Conservation (phyloP, 2,329 filamentous ascomycete genomes). For the Fusarium acutatum region DNA sequence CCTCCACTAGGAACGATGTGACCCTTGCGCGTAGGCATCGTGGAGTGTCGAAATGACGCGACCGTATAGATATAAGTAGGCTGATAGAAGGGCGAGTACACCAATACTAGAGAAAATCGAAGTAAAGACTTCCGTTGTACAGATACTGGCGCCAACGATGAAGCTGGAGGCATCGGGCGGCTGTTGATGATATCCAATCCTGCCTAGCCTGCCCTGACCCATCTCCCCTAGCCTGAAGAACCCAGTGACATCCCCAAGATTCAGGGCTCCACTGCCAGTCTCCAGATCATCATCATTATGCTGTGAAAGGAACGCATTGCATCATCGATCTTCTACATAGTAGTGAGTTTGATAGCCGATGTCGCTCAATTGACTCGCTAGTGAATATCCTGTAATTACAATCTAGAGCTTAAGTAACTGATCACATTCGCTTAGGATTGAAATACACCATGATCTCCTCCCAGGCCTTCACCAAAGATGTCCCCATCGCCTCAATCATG, state of each 20-base stretch:
- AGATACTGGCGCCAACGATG: neutral
- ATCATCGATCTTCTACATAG: neutral
- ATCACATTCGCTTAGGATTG: constrained; percentile 48
- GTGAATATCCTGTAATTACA: neutral
- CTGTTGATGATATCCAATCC: no score
- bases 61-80: neutral
- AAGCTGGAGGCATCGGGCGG: neutral
- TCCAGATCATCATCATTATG: neutral
- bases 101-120: neutral
- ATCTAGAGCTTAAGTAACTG: no score
- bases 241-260: neutral
- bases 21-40: no score
- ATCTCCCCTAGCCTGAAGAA: no score
- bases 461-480: constrained; percentile 43
- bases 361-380: neutral
- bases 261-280: neutral
- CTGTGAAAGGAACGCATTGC: neutral
- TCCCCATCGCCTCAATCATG: constrained; percentile 44
- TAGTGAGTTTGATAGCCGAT: no score
- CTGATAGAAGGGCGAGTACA: neutral
- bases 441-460: constrained; percentile 50
- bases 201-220: no score
- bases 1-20: fast-evolving
- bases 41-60: neutral
- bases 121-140: neutral